Evolutionary conservation across 129 eudicot genomes (phyloP).

Genomic region (Silybum marianum): DNA sequence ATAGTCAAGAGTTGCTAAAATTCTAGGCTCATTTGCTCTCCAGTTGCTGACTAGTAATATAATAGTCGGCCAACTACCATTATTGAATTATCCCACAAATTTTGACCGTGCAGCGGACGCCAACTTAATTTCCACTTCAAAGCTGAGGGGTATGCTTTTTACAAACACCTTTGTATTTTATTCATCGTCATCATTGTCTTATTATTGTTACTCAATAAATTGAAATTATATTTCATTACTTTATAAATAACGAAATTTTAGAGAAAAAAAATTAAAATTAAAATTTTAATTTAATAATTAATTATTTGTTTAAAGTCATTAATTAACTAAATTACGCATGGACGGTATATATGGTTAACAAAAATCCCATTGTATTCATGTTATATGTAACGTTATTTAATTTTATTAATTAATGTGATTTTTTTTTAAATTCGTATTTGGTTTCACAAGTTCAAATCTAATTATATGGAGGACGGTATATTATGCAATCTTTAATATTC

Average conservation of each 20-base stretch:
- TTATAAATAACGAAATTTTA: neutral
- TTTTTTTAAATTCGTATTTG: too few relatives aligned
- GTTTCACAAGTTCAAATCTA: too few relatives aligned
- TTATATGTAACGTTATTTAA: too few relatives aligned
- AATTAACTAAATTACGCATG: neutral
- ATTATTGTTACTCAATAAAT: neutral
- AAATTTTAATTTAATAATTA: neutral
- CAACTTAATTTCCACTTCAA: constrained; percentile 1
- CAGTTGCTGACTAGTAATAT: neutral
- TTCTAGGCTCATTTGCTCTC: neutral
- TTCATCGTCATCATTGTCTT: neutral
- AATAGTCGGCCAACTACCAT: constrained; percentile 17
- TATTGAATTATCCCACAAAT: constrained; percentile 17
- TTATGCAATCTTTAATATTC: too few relatives aligned
- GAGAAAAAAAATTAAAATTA: neutral
- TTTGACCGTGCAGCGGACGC: neutral
- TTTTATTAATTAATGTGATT: too few relatives aligned
- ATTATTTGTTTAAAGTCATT: neutral
- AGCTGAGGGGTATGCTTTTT: neutral
- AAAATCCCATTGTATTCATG: neutral
- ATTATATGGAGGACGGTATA: too few relatives aligned
- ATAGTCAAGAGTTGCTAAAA: constrained; percentile 26
- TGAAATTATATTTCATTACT: neutral
- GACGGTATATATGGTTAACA: neutral
- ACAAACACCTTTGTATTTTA: neutral